Evolutionary conservation across 2,329 filamentous ascomycete species (phyloP).

Genomic region (Mycogone perniciosa): DNA sequence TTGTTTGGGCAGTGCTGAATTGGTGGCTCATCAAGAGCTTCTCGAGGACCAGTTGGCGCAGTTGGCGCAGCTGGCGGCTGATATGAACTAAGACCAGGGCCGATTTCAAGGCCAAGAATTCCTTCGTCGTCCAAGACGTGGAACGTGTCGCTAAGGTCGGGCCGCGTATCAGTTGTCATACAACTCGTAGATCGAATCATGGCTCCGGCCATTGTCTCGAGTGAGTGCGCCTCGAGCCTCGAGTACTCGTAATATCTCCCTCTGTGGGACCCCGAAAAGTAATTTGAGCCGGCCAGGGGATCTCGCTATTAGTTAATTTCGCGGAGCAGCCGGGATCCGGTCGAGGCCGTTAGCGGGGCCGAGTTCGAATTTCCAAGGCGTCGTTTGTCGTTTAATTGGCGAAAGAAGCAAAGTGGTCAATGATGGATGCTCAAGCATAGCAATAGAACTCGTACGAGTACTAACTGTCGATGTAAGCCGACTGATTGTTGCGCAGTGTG

Average conservation of each 20-base stretch:
- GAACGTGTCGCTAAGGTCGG: slow-evolving; percentile 5
- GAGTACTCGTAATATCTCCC: not conserved
- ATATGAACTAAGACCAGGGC: too few species aligned
- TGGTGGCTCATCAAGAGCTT: slow-evolving; percentile 23
- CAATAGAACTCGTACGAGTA: not conserved
- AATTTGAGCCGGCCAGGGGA: slow-evolving; percentile 10
- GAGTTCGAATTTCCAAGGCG: slow-evolving; percentile 1
- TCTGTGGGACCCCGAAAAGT: not conserved
- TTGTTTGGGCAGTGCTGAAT: slow-evolving; percentile 20
- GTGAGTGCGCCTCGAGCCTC: not conserved
- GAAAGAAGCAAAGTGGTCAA: slow-evolving; percentile 6
- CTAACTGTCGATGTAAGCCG: slow-evolving; percentile 7
- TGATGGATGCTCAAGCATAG: slow-evolving; percentile 10
- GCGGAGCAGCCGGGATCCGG: slow-evolving; percentile 13
- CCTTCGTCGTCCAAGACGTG: slow-evolving; percentile 12
- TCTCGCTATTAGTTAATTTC: slow-evolving; percentile 15
- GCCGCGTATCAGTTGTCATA: not conserved
- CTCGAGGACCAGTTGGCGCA: slow-evolving; percentile 11
- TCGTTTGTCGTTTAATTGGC: slow-evolving; percentile 8
- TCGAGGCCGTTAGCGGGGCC: slow-evolving; percentile 4
- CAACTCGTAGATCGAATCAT: not conserved
- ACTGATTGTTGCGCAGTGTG: slow-evolving; percentile 4
- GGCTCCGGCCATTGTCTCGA: slow-evolving; percentile 5
- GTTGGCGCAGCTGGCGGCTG: not conserved
- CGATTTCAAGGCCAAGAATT: not conserved